Conservation (phyloP, 805 yeast genomes). For the Cyberlindnera veronae region DNA sequence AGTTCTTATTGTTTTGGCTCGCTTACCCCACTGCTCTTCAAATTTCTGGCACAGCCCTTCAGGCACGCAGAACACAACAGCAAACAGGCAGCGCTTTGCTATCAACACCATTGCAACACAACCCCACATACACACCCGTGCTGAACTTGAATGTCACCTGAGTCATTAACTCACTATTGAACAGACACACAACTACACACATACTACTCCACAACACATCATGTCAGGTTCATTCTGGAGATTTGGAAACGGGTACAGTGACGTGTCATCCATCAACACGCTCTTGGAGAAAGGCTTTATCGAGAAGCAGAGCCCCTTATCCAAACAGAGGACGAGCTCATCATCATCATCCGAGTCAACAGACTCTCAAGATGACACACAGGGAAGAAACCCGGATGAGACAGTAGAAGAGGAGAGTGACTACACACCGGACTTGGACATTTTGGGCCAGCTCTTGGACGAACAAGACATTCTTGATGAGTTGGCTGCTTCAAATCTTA, state of each 20-base stretch:
- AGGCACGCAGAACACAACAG: too few species aligned
- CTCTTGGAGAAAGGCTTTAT: slow-evolving; percentile 37
- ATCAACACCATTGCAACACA: too few species aligned
- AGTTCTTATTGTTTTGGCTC: too few species aligned
- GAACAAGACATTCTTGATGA: slow-evolving; percentile 76
- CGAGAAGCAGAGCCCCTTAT: slow-evolving; percentile 31
- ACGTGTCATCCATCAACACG: slow-evolving; percentile 52
- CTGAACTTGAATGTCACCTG: too few species aligned
- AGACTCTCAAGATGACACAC: slow-evolving; percentile 19
- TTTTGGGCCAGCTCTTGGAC: slow-evolving; percentile 60
- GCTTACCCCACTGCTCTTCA: too few species aligned
- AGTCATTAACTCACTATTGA: neutral
- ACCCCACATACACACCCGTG: too few species aligned
- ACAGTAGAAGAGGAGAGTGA: slow-evolving; percentile 33
- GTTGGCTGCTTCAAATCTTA: slow-evolving; percentile 65
- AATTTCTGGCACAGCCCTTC: too few species aligned
- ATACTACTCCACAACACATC: neutral
- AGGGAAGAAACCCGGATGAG: slow-evolving; percentile 21
- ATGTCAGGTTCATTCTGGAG: slow-evolving; percentile 57
- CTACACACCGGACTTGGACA: slow-evolving; percentile 38
- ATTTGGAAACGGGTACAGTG: slow-evolving; percentile 53
- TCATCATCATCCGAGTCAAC: slow-evolving; percentile 15
- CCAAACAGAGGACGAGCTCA: slow-evolving; percentile 20
- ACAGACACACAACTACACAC: neutral
- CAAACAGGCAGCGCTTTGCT: too few species aligned